phyloP scores from a whole-genome alignment of 2,329 filamentous ascomycete genomes.

The Fusarium sp. region DNA sequence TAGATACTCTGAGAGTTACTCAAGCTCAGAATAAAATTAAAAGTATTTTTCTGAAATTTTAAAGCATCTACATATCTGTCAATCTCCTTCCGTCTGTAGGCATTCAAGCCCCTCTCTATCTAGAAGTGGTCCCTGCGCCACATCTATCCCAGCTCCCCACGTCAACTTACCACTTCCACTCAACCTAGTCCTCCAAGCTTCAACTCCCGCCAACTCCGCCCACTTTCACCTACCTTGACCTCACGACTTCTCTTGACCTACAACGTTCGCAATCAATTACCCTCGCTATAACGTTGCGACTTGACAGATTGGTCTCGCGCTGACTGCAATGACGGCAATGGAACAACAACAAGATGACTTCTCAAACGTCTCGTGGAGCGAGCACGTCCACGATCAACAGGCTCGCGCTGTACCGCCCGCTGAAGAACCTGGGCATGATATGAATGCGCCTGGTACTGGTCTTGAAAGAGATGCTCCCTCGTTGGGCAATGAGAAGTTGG shows the following conservation, averaged over 20 bases:
- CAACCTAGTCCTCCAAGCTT: constrained; percentile 30
- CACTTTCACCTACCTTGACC: constrained; percentile 13
- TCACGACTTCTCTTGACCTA: neutral
- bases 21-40: fast-evolving
- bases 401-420: constrained; percentile 30
- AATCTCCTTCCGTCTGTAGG: neutral
- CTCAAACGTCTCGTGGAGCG: constrained; percentile 83
- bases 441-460: constrained; percentile 60
- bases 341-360: constrained; percentile 74
- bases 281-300: neutral
- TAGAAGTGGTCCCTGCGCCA: constrained; percentile 35
- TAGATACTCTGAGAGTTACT: fast-evolving
- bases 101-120: constrained; percentile 31
- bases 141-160: constrained; percentile 33
- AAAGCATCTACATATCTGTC: fast-evolving
- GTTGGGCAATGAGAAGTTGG: constrained; percentile 78
- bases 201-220: constrained; percentile 37
- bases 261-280: neutral
- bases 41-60: fast-evolving
- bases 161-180: constrained; percentile 19
- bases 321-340: constrained; percentile 58
- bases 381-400: constrained; percentile 60
- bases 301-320: constrained; percentile 4
- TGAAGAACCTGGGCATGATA: constrained; percentile 48
- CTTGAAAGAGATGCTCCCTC: constrained; percentile 69